Evolutionary conservation across 1,139 yeast genomes (phyloP).

Genomic region (Lodderomyces beijingensis): DNA sequence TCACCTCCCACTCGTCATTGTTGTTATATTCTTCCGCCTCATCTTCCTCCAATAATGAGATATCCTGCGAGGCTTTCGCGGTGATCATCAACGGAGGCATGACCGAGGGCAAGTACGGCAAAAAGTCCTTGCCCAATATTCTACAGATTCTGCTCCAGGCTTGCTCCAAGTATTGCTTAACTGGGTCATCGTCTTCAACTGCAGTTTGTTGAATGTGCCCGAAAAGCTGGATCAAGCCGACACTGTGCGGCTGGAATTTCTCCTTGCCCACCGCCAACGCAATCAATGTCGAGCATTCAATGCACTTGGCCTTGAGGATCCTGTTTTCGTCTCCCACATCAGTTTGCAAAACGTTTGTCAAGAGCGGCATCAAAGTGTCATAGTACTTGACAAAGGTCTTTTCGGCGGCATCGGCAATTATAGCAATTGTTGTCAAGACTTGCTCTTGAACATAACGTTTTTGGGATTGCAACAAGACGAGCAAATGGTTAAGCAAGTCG

Average conservation of each 20-base stretch:
- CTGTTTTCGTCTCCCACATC: slow-evolving; percentile 81
- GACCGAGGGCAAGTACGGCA: slow-evolving; percentile 85
- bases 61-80: slow-evolving; percentile 88
- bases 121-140: slow-evolving; percentile 77
- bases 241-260: slow-evolving; percentile 73
- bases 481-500: slow-evolving; percentile 64
- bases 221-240: slow-evolving; percentile 69
- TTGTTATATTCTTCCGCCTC: slow-evolving; percentile 78
- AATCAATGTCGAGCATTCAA: slow-evolving; percentile 91
- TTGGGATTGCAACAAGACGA: slow-evolving; percentile 76
- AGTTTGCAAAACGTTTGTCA: slow-evolving; percentile 72
- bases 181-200: slow-evolving; percentile 71
- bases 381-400: slow-evolving; percentile 84
- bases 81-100: slow-evolving; percentile 81
- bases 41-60: slow-evolving; percentile 82
- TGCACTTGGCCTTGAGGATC: slow-evolving; percentile 83
- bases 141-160: slow-evolving; percentile 96
- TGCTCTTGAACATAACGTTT: slow-evolving; percentile 95
- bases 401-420: slow-evolving; percentile 98
- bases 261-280: slow-evolving; percentile 97
- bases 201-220: slow-evolving; percentile 66
- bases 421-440: slow-evolving; percentile 92
- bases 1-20: slow-evolving; percentile 94
- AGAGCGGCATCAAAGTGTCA: slow-evolving; percentile 89
- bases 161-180: slow-evolving; percentile 80